phyloP scores from a whole-genome alignment of 2,329 filamentous ascomycete genomes.

The Ascochyta viciae-villosae region DNA sequence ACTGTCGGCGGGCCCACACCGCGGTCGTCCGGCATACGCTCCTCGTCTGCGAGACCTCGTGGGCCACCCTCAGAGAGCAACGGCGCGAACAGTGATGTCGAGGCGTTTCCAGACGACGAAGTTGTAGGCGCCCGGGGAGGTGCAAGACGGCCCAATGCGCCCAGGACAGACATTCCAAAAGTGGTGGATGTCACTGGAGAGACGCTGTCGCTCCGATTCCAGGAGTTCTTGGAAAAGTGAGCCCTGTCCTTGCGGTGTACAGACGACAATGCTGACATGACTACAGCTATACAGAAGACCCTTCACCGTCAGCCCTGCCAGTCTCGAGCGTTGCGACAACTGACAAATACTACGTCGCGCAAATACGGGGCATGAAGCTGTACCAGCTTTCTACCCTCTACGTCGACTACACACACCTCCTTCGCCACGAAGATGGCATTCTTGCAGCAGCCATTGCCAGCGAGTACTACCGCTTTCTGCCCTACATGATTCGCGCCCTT shows the following conservation, averaged over 20 bases:
- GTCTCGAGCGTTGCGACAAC: conserved; percentile 75
- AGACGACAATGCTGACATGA: conserved; percentile 16
- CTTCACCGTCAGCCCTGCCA: conserved; percentile 67
- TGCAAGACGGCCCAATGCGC: conserved; percentile 48
- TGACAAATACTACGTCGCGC: conserved; percentile 84
- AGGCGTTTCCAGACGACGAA: conserved; percentile 68
- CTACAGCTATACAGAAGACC: conserved; percentile 70
- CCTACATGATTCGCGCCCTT: conserved; percentile 85
- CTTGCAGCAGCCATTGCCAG: conserved; percentile 85
- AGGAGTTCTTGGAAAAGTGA: conserved; percentile 80
- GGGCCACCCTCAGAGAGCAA: conserved; percentile 61
- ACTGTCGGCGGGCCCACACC: conserved; percentile 45
- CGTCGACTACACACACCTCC: conserved; percentile 85
- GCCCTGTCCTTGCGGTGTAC: conserved; percentile 23
- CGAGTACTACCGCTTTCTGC: conserved; percentile 94
- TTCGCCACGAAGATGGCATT: conserved; percentile 76
- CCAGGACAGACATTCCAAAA: conserved; percentile 67
- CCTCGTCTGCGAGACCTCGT: conserved; percentile 63
- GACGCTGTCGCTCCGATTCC: conserved; percentile 77
- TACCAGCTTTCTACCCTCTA: conserved; percentile 85
- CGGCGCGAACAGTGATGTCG: conserved; percentile 62
- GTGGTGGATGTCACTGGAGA: conserved; percentile 80
- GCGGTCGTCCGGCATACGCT: conserved; percentile 50
- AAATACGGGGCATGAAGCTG: conserved; percentile 77
- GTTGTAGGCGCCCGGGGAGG: conserved; percentile 61